These are phyloP conservation scores for Boletus subparvulus DNA, from an alignment of 768 basidiomycete species.

Conservation along the genomic window DNA sequence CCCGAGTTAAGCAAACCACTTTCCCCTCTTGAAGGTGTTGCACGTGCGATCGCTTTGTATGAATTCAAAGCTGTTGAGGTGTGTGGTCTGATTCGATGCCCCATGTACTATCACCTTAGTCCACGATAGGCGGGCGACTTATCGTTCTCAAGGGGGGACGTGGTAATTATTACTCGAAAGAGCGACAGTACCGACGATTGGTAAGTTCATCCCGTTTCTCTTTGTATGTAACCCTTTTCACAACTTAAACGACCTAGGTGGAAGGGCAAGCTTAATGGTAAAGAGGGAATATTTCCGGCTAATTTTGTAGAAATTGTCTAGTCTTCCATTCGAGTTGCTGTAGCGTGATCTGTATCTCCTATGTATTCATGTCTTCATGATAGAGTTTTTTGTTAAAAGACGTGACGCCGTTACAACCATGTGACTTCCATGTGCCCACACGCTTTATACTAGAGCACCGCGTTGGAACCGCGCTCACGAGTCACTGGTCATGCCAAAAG, in stretches of 20 bases:
- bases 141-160: slow-evolving; percentile 73
- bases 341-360: slow-evolving; percentile 3
- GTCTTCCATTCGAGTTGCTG: neutral
- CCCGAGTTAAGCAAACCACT: slow-evolving; percentile 50
- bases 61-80: slow-evolving; percentile 76
- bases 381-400: neutral
- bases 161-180: slow-evolving; percentile 67
- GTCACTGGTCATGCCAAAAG: slow-evolving; percentile 28
- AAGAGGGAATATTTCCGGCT: slow-evolving; percentile 75
- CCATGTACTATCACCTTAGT: slow-evolving; percentile 4
- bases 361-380: neutral
- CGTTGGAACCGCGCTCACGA: neutral
- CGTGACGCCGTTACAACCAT: neutral
- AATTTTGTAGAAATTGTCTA: slow-evolving; percentile 75
- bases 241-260: slow-evolving; percentile 49
- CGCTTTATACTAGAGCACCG: neutral
- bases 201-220: slow-evolving; percentile 37
- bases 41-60: slow-evolving; percentile 71
- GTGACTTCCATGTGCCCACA: neutral
- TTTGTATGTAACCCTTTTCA: neutral
- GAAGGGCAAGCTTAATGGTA: slow-evolving; percentile 63
- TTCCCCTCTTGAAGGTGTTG: slow-evolving; percentile 57
- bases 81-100: slow-evolving; percentile 13
- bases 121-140: slow-evolving; percentile 65
- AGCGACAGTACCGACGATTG: slow-evolving; percentile 75